Evolutionary conservation across 805 yeast genomes (phyloP).

Genomic region (Barnettozyma salicaria): DNA sequence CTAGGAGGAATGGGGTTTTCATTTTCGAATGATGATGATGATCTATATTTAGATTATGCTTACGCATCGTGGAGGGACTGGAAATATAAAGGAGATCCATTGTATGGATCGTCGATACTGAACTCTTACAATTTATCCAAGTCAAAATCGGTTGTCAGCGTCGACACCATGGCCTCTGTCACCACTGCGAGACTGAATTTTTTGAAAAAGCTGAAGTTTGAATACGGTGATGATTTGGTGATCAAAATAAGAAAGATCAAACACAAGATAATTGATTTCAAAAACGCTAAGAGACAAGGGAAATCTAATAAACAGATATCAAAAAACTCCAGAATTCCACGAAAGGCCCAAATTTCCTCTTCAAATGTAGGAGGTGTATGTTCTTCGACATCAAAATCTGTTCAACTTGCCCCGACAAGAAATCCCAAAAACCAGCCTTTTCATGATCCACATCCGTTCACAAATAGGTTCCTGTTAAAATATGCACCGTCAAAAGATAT

Average conservation of each 20-base stretch:
- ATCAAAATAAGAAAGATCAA: constrained; percentile 9
- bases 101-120: constrained; percentile 40
- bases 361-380: neutral
- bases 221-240: constrained; percentile 7
- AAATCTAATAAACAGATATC: neutral
- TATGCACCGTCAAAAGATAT: constrained; percentile 67
- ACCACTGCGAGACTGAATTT: constrained; percentile 13
- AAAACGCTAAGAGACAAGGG: neutral
- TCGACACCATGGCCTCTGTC: constrained; percentile 16
- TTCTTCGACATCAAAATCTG: constrained; percentile 7
- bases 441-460: constrained; percentile 48
- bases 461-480: constrained; percentile 53
- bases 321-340: neutral
- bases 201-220: constrained; percentile 10
- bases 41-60: constrained; percentile 28
- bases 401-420: constrained; percentile 6
- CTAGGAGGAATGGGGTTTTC: constrained; percentile 13
- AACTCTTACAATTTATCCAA: constrained; percentile 27
- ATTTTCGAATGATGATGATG: constrained; percentile 11
- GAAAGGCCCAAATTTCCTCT: neutral
- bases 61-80: constrained; percentile 91
- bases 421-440: constrained; percentile 29
- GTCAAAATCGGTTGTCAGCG: constrained; percentile 22
- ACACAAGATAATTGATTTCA: constrained; percentile 4
- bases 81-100: constrained; percentile 70